These are phyloP conservation scores for Eremothecium coryli DNA, from an alignment of 1,139 yeast genomes.

Conservation along the genomic window DNA sequence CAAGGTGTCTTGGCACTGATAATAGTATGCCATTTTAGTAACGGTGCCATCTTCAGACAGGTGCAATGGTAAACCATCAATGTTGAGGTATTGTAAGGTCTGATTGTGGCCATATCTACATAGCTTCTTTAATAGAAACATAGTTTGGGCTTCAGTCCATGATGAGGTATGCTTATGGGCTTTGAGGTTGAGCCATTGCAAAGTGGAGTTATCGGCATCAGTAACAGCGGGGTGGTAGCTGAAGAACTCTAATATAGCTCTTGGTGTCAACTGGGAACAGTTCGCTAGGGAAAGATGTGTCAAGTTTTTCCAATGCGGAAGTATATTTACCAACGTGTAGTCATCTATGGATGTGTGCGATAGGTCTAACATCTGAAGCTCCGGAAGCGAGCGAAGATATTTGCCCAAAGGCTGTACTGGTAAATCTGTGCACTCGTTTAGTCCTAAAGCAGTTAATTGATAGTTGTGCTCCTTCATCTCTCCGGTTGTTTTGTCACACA, in stretches of 20 bases:
- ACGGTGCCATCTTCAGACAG: slow-evolving; percentile 16
- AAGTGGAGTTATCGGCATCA: slow-evolving; percentile 34
- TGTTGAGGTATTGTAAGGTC: slow-evolving; percentile 43
- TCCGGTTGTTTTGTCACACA: slow-evolving; percentile 15
- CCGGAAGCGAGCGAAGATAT: slow-evolving; percentile 49
- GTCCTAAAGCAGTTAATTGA: slow-evolving; percentile 47
- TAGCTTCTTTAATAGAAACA: slow-evolving; percentile 45
- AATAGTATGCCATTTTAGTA: slow-evolving; percentile 18
- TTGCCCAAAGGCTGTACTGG: slow-evolving; percentile 47
- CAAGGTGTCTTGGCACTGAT: slow-evolving; percentile 38
- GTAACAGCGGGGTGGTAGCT: slow-evolving; percentile 64
- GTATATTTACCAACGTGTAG: slow-evolving; percentile 39
- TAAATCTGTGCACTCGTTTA: slow-evolving; percentile 83
- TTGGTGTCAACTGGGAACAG: slow-evolving; percentile 68
- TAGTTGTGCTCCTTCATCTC: slow-evolving; percentile 26
- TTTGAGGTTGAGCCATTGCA: slow-evolving; percentile 72
- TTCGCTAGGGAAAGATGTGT: slow-evolving; percentile 74
- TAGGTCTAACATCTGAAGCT: slow-evolving; percentile 62
- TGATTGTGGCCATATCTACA: slow-evolving; percentile 33
- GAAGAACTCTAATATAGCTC: slow-evolving; percentile 63
- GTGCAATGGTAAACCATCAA: slow-evolving; percentile 60
- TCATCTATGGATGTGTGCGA: slow-evolving; percentile 73
- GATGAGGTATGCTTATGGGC: slow-evolving; percentile 64
- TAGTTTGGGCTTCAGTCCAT: slow-evolving; percentile 48
- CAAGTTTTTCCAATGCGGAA: slow-evolving; percentile 45